Evolutionary conservation across 2,329 filamentous ascomycete genomes (phyloP), one percentile per base, ranked within the genome.

Genomic region (Verticillium albo-atrum): DNA sequence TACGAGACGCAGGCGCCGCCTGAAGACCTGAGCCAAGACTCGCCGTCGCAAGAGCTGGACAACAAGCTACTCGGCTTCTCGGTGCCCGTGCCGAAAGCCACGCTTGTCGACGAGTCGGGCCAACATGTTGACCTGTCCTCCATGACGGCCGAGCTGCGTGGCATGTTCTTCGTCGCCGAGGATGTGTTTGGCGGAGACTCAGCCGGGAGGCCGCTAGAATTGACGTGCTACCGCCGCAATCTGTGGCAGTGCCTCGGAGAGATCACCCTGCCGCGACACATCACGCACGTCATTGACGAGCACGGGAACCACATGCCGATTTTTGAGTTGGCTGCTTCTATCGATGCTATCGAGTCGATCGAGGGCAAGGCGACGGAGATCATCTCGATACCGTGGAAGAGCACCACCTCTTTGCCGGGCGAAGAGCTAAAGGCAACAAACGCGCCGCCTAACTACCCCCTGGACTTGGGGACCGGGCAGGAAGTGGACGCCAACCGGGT

Each of bases 351-450:
- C 3, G 94, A 98, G 74, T 96, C 92, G 5, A 96, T 97, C 55
- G 94, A 98, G 71, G 91, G 91, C 55, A 96, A 96, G 69, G 69
- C 86, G 1, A 94, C 96, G 6, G 96, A 97, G 75, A 96, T 98
- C 62, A 97, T 98, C 61, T 95, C 90, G 0, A 95, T 98, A 54
- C 94, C 94, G 0, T 97, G 94, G 93, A 97, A 97, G 78, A 96
- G 79, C 83, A 69, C 89, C 77, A 68, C 87, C 76, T 67, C 88
- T 70, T 69, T 78, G 2, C 72, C 73, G 20, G 71, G 67, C 1
- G 80, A 84, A 66, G 83, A 80, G 62, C 71, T 74, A 59, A 85
- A 81, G 66, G 78, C 72, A 3, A 70, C 77, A 12, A 71, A 74
- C 20, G 75, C 82, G 3, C 86, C 86, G 35, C 80, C 83, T 0